phyloP scores from a whole-genome alignment of 805 yeast species.

The Scheffersomyces stipitis region DNA sequence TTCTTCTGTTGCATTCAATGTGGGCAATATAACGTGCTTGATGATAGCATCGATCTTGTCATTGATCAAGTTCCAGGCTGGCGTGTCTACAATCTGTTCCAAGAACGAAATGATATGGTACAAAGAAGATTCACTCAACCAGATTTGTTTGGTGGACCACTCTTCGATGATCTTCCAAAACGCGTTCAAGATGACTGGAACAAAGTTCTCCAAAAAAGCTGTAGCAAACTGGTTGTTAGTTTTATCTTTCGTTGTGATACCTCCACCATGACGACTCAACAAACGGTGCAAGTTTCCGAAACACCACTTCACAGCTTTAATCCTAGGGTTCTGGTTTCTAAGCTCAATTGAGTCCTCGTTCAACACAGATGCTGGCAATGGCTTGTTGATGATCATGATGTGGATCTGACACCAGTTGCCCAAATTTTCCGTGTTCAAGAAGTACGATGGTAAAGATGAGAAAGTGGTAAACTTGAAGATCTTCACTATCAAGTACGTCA shows the following conservation, averaged over 20 bases:
- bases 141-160: conserved; percentile 38
- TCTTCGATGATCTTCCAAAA: conserved; percentile 44
- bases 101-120: conserved; percentile 44
- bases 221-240: conserved; percentile 27
- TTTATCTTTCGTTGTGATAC: conserved; percentile 32
- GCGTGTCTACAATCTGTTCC: conserved; percentile 42
- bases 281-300: conserved; percentile 43
- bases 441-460: conserved; percentile 37
- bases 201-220: conserved; percentile 34
- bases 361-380: conserved; percentile 34
- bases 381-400: conserved; percentile 37
- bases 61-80: conserved; percentile 35
- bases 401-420: conserved; percentile 44
- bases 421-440: conserved; percentile 33
- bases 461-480: conserved; percentile 41
- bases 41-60: conserved; percentile 42
- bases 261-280: conserved; percentile 46
- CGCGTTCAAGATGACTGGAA: conserved; percentile 42
- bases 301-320: conserved; percentile 46
- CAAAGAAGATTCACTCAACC: conserved; percentile 42
- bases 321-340: conserved; percentile 40
- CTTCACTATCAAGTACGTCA: conserved; percentile 41
- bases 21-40: conserved; percentile 41
- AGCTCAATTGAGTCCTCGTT: conserved; percentile 29
- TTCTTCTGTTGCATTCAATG: conserved; percentile 36